Evolutionary conservation across 2,329 filamentous ascomycete species (phyloP).

Genomic region (Daldinia eschscholtzii): DNA sequence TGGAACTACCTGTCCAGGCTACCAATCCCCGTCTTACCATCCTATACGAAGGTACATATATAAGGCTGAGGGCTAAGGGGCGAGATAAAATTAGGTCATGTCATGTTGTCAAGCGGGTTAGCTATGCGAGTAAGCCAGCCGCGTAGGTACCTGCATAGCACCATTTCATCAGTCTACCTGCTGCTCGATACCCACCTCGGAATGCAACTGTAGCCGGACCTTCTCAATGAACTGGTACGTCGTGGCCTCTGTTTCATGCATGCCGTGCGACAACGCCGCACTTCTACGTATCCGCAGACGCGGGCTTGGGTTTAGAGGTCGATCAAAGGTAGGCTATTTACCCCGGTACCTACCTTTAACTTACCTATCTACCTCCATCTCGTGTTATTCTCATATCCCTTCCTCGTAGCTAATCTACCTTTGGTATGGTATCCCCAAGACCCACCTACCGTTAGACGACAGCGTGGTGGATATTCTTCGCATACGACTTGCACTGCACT

Average conservation of each 20-base stretch:
- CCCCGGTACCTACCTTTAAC: background rate
- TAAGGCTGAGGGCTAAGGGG: conserved; percentile 3
- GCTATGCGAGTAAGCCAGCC: background rate
- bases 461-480: background rate
- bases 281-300: background rate
- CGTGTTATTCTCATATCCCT: background rate
- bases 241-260: background rate
- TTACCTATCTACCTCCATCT: background rate
- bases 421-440: background rate
- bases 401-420: background rate
- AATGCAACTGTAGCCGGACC: background rate
- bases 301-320: background rate
- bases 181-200: background rate
- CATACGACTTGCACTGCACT: background rate
- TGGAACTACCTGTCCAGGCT: background rate
- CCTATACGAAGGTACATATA: background rate
- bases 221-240: background rate
- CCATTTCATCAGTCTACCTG: background rate
- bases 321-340: background rate
- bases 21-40: background rate
- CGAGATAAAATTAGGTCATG: conserved; percentile 3
- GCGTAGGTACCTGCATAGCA: background rate
- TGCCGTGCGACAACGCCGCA: background rate
- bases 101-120: background rate
- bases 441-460: background rate